Conservation (phyloP, 2,329 filamentous ascomycete species). For the Fusarium praegraminearum region DNA sequence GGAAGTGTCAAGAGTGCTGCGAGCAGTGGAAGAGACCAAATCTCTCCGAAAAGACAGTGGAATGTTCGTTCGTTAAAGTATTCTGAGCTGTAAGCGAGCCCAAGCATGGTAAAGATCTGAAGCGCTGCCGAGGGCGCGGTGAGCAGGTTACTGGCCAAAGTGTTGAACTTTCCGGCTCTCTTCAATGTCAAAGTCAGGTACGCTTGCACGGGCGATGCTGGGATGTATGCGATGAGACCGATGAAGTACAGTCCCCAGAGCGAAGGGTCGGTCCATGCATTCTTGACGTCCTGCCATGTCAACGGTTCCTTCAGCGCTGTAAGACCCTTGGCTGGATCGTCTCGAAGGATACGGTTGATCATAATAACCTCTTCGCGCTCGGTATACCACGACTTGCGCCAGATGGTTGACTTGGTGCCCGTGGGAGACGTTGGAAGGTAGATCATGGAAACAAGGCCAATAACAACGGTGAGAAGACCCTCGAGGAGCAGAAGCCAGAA, state of each 20-base stretch:
- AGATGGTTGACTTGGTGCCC: slow-evolving; percentile 71
- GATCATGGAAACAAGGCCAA: slow-evolving; percentile 66
- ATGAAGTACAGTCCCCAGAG: slow-evolving; percentile 65
- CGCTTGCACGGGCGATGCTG: slow-evolving; percentile 59
- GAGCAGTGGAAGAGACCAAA: slow-evolving; percentile 65
- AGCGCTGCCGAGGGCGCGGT: slow-evolving; percentile 69
- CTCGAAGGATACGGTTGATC: slow-evolving; percentile 69
- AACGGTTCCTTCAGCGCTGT: slow-evolving; percentile 59
- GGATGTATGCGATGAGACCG: slow-evolving; percentile 63
- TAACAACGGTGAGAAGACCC: slow-evolving; percentile 60
- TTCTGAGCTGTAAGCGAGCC: slow-evolving; percentile 66
- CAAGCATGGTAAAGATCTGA: slow-evolving; percentile 68
- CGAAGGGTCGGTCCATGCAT: slow-evolving; percentile 59
- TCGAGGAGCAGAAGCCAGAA: slow-evolving; percentile 65
- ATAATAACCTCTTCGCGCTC: slow-evolving; percentile 77
- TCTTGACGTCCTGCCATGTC: slow-evolving; percentile 58
- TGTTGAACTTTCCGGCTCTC: slow-evolving; percentile 65
- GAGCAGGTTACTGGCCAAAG: slow-evolving; percentile 71
- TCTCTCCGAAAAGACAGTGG: slow-evolving; percentile 63
- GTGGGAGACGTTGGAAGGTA: slow-evolving; percentile 75
- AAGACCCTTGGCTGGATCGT: slow-evolving; percentile 66
- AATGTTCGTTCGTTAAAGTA: slow-evolving; percentile 66
- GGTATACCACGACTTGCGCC: slow-evolving; percentile 73
- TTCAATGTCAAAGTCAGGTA: slow-evolving; percentile 69
- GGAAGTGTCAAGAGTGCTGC: slow-evolving; percentile 64